These are phyloP conservation scores for Torulaspora globosa DNA, from an alignment of 1,139 yeast genomes.

Conservation along the genomic window DNA sequence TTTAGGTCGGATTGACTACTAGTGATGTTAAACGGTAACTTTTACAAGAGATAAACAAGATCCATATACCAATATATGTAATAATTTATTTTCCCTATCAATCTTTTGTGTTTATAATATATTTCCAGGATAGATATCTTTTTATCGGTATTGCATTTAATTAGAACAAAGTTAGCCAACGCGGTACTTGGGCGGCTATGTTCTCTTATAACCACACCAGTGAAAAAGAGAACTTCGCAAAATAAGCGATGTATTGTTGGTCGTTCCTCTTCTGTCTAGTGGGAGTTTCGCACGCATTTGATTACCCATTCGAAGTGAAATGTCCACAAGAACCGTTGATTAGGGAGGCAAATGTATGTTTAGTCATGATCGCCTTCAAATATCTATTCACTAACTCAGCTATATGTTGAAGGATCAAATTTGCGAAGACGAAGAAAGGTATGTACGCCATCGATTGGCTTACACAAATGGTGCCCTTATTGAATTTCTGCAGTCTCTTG, in stretches of 20 bases:
- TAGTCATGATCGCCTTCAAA: neutral
- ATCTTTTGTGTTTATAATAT: constrained; percentile 12
- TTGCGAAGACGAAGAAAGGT: constrained; percentile 38
- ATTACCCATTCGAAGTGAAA: constrained; percentile 40
- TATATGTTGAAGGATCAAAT: constrained; percentile 8
- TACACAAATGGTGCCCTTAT: constrained; percentile 38
- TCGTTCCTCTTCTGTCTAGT: neutral
- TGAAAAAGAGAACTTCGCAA: neutral
- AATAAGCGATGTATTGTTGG: neutral
- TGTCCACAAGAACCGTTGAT: constrained; percentile 44
- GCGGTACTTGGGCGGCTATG: constrained; percentile 7
- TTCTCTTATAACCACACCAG: neutral
- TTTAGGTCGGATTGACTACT: constrained; percentile 18
- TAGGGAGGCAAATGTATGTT: constrained; percentile 41
- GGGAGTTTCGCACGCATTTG: neutral
- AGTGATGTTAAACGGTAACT: constrained; percentile 16
- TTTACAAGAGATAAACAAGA: constrained; percentile 22
- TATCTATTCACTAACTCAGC: constrained; percentile 3
- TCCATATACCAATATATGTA: constrained; percentile 15
- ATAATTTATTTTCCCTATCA: constrained; percentile 13
- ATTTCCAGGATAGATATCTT: constrained; percentile 5
- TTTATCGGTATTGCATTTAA: no score
- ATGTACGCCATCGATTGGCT: constrained; percentile 39
- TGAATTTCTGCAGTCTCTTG: constrained; percentile 39
- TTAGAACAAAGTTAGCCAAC: no score